Evolutionary conservation across 2,329 filamentous ascomycete species (phyloP), one percentile per base, ranked within the genome.

Genomic region (Trichoderma asperellum): DNA sequence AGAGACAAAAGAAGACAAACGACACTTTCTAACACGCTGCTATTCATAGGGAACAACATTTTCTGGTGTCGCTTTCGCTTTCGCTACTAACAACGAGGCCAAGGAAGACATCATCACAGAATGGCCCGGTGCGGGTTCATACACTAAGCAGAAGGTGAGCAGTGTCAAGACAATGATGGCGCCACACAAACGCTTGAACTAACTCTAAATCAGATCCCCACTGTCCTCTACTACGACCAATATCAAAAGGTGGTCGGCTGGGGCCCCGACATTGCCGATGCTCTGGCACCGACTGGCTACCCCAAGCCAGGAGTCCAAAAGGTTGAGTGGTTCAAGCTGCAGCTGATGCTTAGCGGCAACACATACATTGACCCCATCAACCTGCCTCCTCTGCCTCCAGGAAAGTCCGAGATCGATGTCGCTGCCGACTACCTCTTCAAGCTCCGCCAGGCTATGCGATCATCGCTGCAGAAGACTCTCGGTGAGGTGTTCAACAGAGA

Each of bases 241-340:
- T 97, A 97, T 81, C 96, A 99, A 78, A 97, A 98, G 81, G 96
- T 99, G 60, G 96, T 98, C n/a, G 96, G 96, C 75, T 99, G 96
- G 96, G 96, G 96, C 72, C 94, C 95, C 69, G 96, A 99, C 85
- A 98, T 98, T 76, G 93, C 96, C 71, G 95, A 98, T 82, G 96
- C 96, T 73, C 88, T 98, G 73, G 95, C 96, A 65, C 96, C 96
- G 35, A 98, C 96, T 52, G 96, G 96, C 72, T 98, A 98, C 81
- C 96, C 96, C 74, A 98, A 98, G 85, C 93, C 93, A 40, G 95
- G 95, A 73, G 95, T 99, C 74, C 96, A 98, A 82, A 98, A 98
- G 84, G 95, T 98, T 29, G 96, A 98, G 83, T 99, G 96, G 96
- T 98, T 99, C 88, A 98, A 98, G 86, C 88, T 99, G 74, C 96